Conservation (phyloP, 2,329 filamentous ascomycete species). For the Neocatenulostroma microsporum region DNA sequence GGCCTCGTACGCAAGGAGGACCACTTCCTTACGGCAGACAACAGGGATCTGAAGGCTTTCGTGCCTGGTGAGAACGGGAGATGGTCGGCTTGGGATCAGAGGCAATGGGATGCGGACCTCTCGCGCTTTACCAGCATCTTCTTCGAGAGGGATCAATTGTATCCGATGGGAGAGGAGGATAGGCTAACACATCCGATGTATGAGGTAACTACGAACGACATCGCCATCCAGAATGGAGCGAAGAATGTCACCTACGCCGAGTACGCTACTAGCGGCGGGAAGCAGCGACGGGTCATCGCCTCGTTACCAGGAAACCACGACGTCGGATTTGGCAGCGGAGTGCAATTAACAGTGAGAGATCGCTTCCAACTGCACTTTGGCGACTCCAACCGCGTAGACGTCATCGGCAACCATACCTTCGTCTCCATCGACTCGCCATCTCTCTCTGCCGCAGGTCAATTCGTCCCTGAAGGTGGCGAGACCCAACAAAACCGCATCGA, state of each 20-base stretch:
- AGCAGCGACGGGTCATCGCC: conserved; percentile 70
- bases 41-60: conserved; percentile 20
- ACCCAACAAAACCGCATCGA: conserved; percentile 36
- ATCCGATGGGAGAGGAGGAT: conserved; percentile 19
- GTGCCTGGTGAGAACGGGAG: conserved; percentile 25
- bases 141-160: conserved; percentile 40
- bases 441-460: conserved; percentile 63
- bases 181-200: no score
- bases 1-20: conserved; percentile 12
- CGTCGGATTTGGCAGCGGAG: conserved; percentile 77
- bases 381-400: conserved; percentile 79
- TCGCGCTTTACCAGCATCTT: conserved; percentile 80
- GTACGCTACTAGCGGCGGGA: conserved; percentile 50
- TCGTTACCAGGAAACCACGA: conserved; percentile 94
- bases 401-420: conserved; percentile 91
- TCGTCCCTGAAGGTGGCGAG: conserved; percentile 47
- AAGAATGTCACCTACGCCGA: conserved; percentile 56
- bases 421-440: conserved; percentile 87
- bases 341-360: conserved; percentile 71
- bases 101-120: conserved; percentile 84
- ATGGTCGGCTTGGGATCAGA: conserved; percentile 66
- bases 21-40: conserved; percentile 14
- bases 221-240: conserved; percentile 23
- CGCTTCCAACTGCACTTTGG: conserved; percentile 86
- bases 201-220: conserved; percentile 16